Base-by-base conservation (phyloP, 768 basidiomycete species). In the Boletus sp. region DNA sequence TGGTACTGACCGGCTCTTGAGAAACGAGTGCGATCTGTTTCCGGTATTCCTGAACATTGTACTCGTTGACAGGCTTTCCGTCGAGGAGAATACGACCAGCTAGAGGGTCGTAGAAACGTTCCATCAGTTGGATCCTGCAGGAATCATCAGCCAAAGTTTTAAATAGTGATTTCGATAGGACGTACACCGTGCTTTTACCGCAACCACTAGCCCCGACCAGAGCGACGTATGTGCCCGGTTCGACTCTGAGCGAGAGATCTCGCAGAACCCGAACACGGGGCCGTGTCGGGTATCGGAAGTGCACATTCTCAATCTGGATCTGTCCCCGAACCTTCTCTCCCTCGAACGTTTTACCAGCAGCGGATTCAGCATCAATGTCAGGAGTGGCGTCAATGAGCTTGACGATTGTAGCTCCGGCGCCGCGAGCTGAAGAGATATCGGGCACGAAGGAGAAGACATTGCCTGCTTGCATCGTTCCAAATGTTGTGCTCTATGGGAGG, bases 231-330 rank as follows among this genome's bases (percentile, higher is more conserved):
- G 86, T 90, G 30, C 89, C 89, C 7, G 89, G 88, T 64, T 89
- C 80, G 30, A 90, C 82, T 40, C 81, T 80, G 50, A 92, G 68
- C 17, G 83, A 85, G 20, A 98, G 77, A 51, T 84, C 88, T 44
- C 90, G 86, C 57, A 98, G 74, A 17, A 98, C 92, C 48, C 89
- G 88, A 17, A 92, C 85, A 63, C 83, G 84, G 42, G 91, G 89
- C 41, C 94, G 80, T 8, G 90, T 91, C 1, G 94, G 94, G 73
- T 97, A 97, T 15, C 90, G 84, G 83, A 98, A 97, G 68, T 87
- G 83, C 32, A 96, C 80, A 59, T 88, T 80, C 69, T 94, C 87
- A 61, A 96, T 83, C 28, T 79, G 81, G 56, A 96, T 84, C 57
- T 83, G 85, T 14, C 90, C 90, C 35, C 72, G 66, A 33, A 80